These are phyloP conservation scores for Millerozyma miso DNA, from an alignment of 805 yeast species.

Conservation along the genomic window DNA sequence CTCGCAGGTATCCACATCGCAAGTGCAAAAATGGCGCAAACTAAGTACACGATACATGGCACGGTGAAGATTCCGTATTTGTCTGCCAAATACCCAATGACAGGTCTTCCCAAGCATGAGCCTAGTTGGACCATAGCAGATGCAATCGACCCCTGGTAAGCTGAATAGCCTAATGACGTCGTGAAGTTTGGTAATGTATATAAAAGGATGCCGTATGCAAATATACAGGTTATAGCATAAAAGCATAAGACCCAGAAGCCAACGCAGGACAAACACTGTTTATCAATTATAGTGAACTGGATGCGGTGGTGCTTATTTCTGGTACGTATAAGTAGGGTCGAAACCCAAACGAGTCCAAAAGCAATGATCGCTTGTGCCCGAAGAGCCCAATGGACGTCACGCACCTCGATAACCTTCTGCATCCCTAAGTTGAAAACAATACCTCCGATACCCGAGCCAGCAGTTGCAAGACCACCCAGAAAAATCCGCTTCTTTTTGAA, in stretches of 20 bases:
- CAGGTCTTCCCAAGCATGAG: slow-evolving; percentile 52
- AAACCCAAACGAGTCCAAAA: slow-evolving; percentile 22
- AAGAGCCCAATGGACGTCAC: slow-evolving; percentile 46
- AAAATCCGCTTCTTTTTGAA: slow-evolving; percentile 58
- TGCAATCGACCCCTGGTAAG: slow-evolving; percentile 52
- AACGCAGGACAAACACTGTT: slow-evolving; percentile 28
- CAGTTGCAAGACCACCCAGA: slow-evolving; percentile 45
- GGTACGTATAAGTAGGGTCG: slow-evolving; percentile 14
- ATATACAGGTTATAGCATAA: slow-evolving; percentile 45
- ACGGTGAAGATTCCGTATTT: slow-evolving; percentile 49
- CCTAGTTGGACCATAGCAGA: slow-evolving; percentile 61
- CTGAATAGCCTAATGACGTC: slow-evolving; percentile 52
- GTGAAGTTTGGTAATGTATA: slow-evolving; percentile 60
- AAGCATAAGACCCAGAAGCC: slow-evolving; percentile 41
- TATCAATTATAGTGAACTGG: slow-evolving; percentile 36
- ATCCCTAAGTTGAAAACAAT: slow-evolving; percentile 45
- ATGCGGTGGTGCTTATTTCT: slow-evolving; percentile 17
- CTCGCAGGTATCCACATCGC: slow-evolving; percentile 48
- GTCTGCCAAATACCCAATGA: slow-evolving; percentile 50
- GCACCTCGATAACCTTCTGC: slow-evolving; percentile 37
- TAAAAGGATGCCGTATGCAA: slow-evolving; percentile 59
- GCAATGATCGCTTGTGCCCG: slow-evolving; percentile 43
- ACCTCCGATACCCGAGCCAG: slow-evolving; percentile 55
- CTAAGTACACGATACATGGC: slow-evolving; percentile 19
- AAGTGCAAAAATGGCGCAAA: slow-evolving; percentile 26